These are phyloP conservation scores for Phoma sp. DNA, from an alignment of 2,329 filamentous ascomycete genomes.

Conservation along the genomic window DNA sequence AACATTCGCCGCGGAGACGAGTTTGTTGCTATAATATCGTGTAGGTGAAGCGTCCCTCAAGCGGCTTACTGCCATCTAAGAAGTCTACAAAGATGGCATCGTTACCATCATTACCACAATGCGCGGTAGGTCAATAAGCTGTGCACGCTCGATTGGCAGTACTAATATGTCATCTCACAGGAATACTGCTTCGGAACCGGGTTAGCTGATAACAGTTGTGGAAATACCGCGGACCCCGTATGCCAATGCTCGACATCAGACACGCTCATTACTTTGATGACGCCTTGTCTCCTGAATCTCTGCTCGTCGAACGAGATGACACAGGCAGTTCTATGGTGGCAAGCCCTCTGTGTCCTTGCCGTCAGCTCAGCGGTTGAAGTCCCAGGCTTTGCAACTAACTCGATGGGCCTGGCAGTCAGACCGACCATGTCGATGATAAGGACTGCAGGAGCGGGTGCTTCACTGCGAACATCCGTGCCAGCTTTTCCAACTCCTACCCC, in stretches of 20 bases:
- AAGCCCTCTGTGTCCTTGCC: not conserved
- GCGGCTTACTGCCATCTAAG: too few species aligned
- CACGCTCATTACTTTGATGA: not conserved
- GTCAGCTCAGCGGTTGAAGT: not conserved
- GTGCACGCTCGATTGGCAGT: too few species aligned
- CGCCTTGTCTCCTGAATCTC: not conserved
- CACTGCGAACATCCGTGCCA: not conserved
- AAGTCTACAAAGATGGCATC: not conserved
- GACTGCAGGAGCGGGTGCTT: not conserved
- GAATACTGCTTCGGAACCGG: not conserved
- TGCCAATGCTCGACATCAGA: not conserved
- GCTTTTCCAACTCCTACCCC: not conserved
- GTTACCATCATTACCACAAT: not conserved
- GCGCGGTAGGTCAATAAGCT: not conserved
- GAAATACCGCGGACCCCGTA: not conserved
- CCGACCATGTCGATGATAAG: not conserved
- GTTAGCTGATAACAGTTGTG: not conserved
- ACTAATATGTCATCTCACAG: not conserved
- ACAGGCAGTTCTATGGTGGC: not conserved
- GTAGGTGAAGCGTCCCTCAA: not conserved
- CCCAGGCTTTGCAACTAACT: not conserved
- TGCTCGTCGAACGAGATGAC: not conserved
- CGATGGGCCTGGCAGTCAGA: not conserved
- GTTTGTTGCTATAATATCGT: not conserved
- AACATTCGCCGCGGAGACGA: not conserved